These are phyloP conservation scores for Aspergillus glaucus DNA, from an alignment of 2,329 filamentous ascomycete species.

Conservation along the genomic window DNA sequence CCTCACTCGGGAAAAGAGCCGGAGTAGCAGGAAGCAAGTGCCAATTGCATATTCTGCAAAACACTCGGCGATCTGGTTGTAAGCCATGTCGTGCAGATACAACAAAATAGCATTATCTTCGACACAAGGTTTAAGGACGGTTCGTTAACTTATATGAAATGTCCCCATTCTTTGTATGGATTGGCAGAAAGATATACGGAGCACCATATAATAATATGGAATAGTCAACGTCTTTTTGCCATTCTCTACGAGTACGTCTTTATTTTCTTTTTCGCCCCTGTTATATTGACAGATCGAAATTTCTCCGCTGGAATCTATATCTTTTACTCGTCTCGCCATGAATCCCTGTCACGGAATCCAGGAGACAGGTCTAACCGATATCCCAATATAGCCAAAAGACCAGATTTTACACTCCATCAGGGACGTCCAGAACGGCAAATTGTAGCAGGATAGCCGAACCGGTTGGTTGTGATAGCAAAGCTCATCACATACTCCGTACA, in stretches of 20 bases:
- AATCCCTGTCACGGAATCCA: neutral
- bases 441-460: neutral
- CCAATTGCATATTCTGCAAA: constrained; percentile 17
- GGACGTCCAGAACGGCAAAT: neutral
- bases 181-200: no score
- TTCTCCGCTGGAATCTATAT: constrained; percentile 1
- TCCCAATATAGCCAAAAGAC: neutral
- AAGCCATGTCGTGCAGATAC: neutral
- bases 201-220: no score
- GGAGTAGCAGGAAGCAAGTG: constrained; percentile 8
- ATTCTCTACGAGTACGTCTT: neutral
- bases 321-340: neutral
- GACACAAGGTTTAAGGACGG: no score
- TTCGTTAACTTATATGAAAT: no score
- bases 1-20: constrained; percentile 6
- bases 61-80: constrained; percentile 8
- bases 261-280: neutral
- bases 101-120: no score
- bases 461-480: neutral
- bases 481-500: neutral
- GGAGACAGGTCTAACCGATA: neutral
- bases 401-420: neutral
- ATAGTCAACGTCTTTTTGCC: no score
- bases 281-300: neutral
- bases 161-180: no score